A percentile compares a stretch with the other conserved stretches of the same genome.
phyloP scores from a whole-genome alignment of 495 filamentous ascomycete species.

The Penicillium riverlandense region DNA sequence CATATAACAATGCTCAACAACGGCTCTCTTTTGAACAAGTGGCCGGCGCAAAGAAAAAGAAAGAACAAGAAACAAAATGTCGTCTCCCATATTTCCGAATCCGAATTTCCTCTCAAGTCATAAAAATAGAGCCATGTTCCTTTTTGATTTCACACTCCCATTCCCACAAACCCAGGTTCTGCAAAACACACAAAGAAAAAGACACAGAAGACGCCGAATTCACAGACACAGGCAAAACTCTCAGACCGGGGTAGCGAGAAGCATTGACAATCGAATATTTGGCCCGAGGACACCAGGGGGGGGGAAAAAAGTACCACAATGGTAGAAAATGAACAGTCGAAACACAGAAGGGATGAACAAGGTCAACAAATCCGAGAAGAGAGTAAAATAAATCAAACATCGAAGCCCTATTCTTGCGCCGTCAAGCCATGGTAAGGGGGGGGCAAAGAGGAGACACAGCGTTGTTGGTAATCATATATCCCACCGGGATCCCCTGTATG shows the following conservation, averaged over 20 bases:
- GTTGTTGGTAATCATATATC: constrained; percentile 23
- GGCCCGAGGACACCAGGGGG: background rate
- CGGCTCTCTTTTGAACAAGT: constrained; percentile 6
- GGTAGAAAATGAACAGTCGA: constrained; percentile 4
- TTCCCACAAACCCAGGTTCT: background rate
- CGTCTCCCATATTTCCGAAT: constrained; percentile 17
- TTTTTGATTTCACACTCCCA: background rate
- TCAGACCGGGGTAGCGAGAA: constrained; percentile 2
- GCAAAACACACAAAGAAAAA: constrained; percentile 7
- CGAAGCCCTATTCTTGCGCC: constrained; percentile 29
- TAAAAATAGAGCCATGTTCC: constrained; percentile 1
- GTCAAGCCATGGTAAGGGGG: constrained; percentile 25
- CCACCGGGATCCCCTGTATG: constrained; percentile 31
- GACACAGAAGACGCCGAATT: constrained; percentile 16
- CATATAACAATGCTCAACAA: too few relatives aligned
- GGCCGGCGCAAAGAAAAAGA: constrained; percentile 10
- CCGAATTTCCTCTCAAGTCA: constrained; percentile 14
- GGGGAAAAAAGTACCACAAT: constrained; percentile 9
- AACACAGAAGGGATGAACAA: constrained; percentile 7
- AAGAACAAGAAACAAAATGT: constrained; percentile 15
- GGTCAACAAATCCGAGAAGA: constrained; percentile 11
- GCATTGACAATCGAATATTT: constrained; percentile 10
- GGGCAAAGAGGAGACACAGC: constrained; percentile 12
- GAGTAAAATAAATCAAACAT: constrained; percentile 12
- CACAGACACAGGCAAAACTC: constrained; percentile 3